Evolutionary conservation across 805 yeast species (phyloP), one percentile per base, ranked within the genome.

Genomic region (Spathaspora gorwiae): DNA sequence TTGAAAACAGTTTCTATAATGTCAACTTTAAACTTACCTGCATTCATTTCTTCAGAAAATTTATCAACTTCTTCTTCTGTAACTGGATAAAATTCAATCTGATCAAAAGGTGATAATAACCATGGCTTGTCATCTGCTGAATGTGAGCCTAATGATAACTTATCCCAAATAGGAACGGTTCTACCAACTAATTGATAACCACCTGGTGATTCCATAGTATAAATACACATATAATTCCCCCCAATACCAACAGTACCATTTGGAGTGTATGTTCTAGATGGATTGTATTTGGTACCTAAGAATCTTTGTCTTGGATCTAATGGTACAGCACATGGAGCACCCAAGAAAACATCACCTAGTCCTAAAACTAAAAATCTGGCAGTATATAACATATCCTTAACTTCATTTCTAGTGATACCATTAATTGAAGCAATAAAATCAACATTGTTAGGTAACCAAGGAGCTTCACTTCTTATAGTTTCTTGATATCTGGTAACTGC

Each of bases 311-410:
- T 83, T 47, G 99, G 99, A 64, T 94, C 98, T 55, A 92, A 78
- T 34, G 99, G 98, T 54, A 92, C 96, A 1, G 98, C 98, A 74
- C 97, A 90, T 27, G 99, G 99, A 3, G 99, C 97, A 40, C 98
- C 98, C 55, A 94, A 75, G 70, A 90, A 92, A 26, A 94, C 98
- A 66, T 94, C 99, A 61, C 98, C 99, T 43, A 92, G 79, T 45
- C 98, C 99, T 51, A 92, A 73, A 6, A 94, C 98, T 70, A 94
- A 73, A 75, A 85, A 94, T 60, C 90, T 77, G 5, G 98, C 98
- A 37, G 86, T 72, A 70, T 90, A 92, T 60, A 94, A 66, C 84
- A 92, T 83, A 54, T 88, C 87, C 50, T 83, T 75, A 44, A 94
- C 92, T 43, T 80, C 86, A 9, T 79, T 71, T 55, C 96, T 81